Evolutionary conservation across 2,329 filamentous ascomycete genomes (phyloP), one percentile per base, ranked within the genome.

Genomic region (Monilinia fructicola): DNA sequence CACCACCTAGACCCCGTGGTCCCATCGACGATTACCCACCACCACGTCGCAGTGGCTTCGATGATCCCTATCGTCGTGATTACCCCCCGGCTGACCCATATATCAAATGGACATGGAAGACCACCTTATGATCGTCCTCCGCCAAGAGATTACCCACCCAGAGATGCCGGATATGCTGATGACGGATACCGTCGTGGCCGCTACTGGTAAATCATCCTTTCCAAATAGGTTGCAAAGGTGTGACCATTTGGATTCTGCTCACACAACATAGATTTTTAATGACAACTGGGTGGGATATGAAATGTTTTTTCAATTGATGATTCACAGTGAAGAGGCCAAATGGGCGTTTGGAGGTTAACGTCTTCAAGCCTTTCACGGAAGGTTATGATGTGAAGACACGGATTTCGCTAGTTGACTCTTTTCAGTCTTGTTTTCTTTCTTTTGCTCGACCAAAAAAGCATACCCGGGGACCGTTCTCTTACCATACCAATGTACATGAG

Each of bases 1-100:
- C 92, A 69, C 90, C 90, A 54, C 58, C 58, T 21, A 89, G 90
- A 71, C 89, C 90, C 70, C 83, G 84, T 71, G 83, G 82, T 28
- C 88, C 90, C 54, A 83, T 90, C 70, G 90, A 93, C 69, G 93
- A 96, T 75, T 95, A 96, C 73, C 87, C 87, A 65, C 87, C 87
- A 70, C 85, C 85, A 67, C 83, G 84, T 65, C 83, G 90, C 69
- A 83, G 85, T 71, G 85, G 90, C 67, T 91, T 90, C 74, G 90
- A 93, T 67, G 92, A 95, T 73, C 89, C 90, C 40, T 95, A 94
- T 79, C 85, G 87, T 72, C 82, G 88, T 71, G 85, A 90, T 75
- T 85, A 88, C 70, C 85, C 87, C 59, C 73, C 75, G 52, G 64
- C 35, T 46, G 86, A 88, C 67, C 85, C 85, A 58, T 89, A 89